Evolutionary conservation across 352 stramenopile species (phyloP).

Genomic region (Plasmopara viticola): DNA sequence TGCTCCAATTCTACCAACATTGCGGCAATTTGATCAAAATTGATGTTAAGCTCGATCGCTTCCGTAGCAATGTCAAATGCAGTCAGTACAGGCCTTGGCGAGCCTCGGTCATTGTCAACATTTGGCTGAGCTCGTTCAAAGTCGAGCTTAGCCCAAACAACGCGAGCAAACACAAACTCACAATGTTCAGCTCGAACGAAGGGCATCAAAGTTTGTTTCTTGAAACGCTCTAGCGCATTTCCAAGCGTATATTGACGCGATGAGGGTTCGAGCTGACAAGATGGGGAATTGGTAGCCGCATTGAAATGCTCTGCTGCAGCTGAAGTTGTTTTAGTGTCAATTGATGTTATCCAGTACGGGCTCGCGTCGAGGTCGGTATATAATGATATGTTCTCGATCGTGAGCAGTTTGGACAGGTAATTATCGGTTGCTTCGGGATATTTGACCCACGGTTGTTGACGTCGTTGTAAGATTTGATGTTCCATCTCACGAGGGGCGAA

Average conservation of each 20-base stretch:
- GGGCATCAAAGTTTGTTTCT: conserved; percentile 22
- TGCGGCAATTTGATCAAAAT: conserved; percentile 49
- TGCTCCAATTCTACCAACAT: conserved; percentile 40
- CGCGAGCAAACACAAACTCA: conserved; percentile 43
- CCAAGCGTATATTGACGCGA: conserved; percentile 7
- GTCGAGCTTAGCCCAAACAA: conserved; percentile 64
- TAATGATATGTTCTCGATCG: conserved; percentile 49
- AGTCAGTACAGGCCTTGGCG: conserved; percentile 11
- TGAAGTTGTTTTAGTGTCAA: conserved; percentile 1
- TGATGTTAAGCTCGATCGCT: conserved; percentile 41
- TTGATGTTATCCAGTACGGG: conserved; percentile 18
- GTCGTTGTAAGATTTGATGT: conserved; percentile 56
- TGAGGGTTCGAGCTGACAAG: conserved; percentile 1
- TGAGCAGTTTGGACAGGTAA: conserved; percentile 49
- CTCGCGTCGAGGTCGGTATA: conserved; percentile 54
- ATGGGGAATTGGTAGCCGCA: neutral
- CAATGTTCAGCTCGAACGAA: conserved; percentile 28
- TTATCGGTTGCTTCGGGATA: conserved; percentile 32
- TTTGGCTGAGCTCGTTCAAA: conserved; percentile 18
- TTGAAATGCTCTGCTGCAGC: conserved; percentile 1
- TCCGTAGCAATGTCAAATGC: conserved; percentile 59
- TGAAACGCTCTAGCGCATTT: conserved; percentile 28
- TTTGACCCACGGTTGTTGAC: conserved; percentile 40
- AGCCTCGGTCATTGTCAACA: neutral
- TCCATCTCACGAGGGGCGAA: conserved; percentile 42